Evolutionary conservation across 163 green algal species (phyloP).

Genomic region (Chlorella variabilis): DNA sequence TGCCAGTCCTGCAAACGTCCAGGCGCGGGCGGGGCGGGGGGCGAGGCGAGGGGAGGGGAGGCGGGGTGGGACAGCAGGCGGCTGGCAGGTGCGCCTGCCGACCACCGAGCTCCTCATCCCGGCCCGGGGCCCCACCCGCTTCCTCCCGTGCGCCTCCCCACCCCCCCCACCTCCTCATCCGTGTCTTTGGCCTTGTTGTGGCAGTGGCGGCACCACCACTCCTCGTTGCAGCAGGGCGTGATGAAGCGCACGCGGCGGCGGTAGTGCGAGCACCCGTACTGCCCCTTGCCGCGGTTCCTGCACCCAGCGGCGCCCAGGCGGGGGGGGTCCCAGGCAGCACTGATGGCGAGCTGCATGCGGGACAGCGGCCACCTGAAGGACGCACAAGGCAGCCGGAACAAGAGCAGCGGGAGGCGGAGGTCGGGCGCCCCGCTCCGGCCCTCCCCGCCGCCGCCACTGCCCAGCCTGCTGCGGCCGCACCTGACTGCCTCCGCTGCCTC

Average conservation of each 20-base stretch:
- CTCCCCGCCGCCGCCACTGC: background rate
- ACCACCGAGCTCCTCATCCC: too few relatives aligned
- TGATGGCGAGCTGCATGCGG: background rate
- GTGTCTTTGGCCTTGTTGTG: slow-evolving; percentile 87
- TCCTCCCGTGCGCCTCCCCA: too few relatives aligned
- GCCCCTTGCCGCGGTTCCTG: slow-evolving; percentile 29
- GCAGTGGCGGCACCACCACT: slow-evolving; percentile 94
- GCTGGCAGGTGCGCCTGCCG: too few relatives aligned
- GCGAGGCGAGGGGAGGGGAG: too few relatives aligned
- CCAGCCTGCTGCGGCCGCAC: background rate
- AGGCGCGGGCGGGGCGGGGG: too few relatives aligned
- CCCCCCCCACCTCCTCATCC: slow-evolving; percentile 69
- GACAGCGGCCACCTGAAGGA: background rate
- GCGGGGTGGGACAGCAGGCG: too few relatives aligned
- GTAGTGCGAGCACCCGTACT: slow-evolving; percentile 82
- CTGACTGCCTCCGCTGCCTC: slow-evolving; percentile 1
- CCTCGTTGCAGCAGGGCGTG: slow-evolving; percentile 85
- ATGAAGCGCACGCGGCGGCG: slow-evolving; percentile 84
- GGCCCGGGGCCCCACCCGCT: too few relatives aligned
- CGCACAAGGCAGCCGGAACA: too few relatives aligned
- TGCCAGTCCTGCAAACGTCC: slow-evolving; percentile 64
- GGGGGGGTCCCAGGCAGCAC: background rate
- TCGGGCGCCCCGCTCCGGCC: too few relatives aligned
- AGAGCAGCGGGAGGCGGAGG: too few relatives aligned
- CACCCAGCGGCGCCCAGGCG: background rate